Conservation (phyloP, 345 rosid genomes). For the Aquilaria malaccensis region DNA sequence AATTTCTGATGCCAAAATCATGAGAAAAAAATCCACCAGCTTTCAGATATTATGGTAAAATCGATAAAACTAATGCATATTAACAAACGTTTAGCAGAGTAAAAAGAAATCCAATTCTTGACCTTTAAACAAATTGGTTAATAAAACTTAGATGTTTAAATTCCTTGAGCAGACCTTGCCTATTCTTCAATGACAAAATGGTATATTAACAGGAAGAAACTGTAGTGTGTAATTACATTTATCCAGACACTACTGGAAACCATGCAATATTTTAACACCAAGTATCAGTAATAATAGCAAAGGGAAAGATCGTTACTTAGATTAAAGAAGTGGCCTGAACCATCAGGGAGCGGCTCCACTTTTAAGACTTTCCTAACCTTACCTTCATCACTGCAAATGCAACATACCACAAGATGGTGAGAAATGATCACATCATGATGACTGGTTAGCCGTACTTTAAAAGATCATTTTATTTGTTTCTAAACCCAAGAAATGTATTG, state of each 20-base stretch:
- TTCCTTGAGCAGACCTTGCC: neutral
- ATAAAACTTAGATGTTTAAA: neutral
- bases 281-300: conserved; percentile 5
- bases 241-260: neutral
- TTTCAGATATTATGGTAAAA: conserved; percentile 6
- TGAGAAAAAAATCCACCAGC: neutral
- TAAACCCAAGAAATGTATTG: too few relatives aligned
- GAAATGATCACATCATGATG: too few relatives aligned
- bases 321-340: conserved; percentile 91
- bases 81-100: too few relatives aligned
- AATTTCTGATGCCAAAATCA: neutral
- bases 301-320: conserved; percentile 53
- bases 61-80: too few relatives aligned
- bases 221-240: too few relatives aligned
- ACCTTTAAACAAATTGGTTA: neutral
- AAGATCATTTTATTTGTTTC: too few relatives aligned
- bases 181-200: neutral
- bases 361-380: conserved; percentile 85
- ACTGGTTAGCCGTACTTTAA: too few relatives aligned
- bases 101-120: neutral
- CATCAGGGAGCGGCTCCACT: conserved; percentile 95
- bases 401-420: neutral
- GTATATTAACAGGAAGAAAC: neutral
- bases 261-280: conserved; percentile 4
- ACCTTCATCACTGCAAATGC: conserved; percentile 74